phyloP scores from a whole-genome alignment of 768 basidiomycete genomes.

The Mycena leptocephala region DNA sequence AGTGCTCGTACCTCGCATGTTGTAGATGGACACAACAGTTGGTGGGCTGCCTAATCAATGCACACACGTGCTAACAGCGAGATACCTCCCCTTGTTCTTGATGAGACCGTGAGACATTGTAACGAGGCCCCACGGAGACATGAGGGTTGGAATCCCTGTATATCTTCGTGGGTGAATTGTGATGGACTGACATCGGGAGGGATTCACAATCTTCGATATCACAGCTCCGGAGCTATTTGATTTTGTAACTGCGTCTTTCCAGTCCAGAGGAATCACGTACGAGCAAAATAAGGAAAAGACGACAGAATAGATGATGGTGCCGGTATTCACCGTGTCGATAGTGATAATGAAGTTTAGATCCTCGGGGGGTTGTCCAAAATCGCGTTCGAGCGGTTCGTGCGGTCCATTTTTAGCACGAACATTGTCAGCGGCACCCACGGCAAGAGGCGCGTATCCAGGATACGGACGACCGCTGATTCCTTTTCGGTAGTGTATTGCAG shows the following conservation, averaged over 20 bases:
- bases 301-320: conserved; percentile 53
- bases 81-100: conserved; percentile 52
- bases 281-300: conserved; percentile 53
- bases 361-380: conserved; percentile 54
- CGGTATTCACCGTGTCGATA: conserved; percentile 55
- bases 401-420: conserved; percentile 57
- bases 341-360: conserved; percentile 58
- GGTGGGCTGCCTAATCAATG: too few relatives aligned
- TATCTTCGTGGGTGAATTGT: background rate
- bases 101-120: conserved; percentile 55
- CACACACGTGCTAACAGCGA: conserved; percentile 55
- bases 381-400: conserved; percentile 58
- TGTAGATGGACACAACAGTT: too few relatives aligned
- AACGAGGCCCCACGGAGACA: conserved; percentile 59
- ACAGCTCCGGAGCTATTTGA: conserved; percentile 50
- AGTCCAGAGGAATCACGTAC: background rate
- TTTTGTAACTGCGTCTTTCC: background rate
- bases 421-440: too few relatives aligned
- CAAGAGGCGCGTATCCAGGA: too few relatives aligned
- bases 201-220: conserved; percentile 55
- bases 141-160: conserved; percentile 55
- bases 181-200: conserved; percentile 47
- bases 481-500: too few relatives aligned
- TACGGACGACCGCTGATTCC: too few relatives aligned
- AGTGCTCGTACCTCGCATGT: too few relatives aligned